phyloP scores from a whole-genome alignment of 805 yeast genomes.

The Ogataea minuta region DNA sequence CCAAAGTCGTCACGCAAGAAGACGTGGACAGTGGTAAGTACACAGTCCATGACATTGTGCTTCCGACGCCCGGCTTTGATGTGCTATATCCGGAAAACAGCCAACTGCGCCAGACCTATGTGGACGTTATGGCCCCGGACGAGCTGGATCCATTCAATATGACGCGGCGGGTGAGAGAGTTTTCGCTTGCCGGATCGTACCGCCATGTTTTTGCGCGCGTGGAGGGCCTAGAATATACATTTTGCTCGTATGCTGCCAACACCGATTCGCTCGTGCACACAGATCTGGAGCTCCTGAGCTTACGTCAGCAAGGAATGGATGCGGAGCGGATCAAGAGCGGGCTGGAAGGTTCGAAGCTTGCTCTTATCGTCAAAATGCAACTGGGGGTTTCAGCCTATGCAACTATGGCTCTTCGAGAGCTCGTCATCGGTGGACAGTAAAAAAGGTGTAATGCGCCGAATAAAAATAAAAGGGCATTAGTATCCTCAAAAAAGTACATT shows the following conservation, averaged over 20 bases:
- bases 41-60: slow-evolving; percentile 76
- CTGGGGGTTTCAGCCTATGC: slow-evolving; percentile 90
- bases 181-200: slow-evolving; percentile 89
- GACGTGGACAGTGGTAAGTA: slow-evolving; percentile 61
- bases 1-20: slow-evolving; percentile 69
- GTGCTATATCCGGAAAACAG: slow-evolving; percentile 78
- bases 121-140: slow-evolving; percentile 73
- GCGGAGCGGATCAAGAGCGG: slow-evolving; percentile 32
- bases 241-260: slow-evolving; percentile 60
- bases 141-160: slow-evolving; percentile 80
- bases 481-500: slow-evolving; percentile 8
- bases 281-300: slow-evolving; percentile 59
- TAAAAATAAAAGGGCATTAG: slow-evolving; percentile 6
- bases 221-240: slow-evolving; percentile 54
- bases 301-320: slow-evolving; percentile 20
- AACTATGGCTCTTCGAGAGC: slow-evolving; percentile 94
- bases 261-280: slow-evolving; percentile 74
- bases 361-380: slow-evolving; percentile 72
- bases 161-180: slow-evolving; percentile 83
- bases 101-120: slow-evolving; percentile 57
- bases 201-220: slow-evolving; percentile 72
- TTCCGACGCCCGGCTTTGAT: slow-evolving; percentile 97
- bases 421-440: slow-evolving; percentile 71
- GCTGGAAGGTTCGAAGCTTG: slow-evolving; percentile 49
- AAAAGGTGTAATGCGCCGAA: slow-evolving; percentile 25